Percentiles rank a stretch among this genome's conserved stretches.
These are phyloP conservation scores for Catharanthus roseus DNA, from an alignment of 257 asterid genomes.

Conservation along the genomic window DNA sequence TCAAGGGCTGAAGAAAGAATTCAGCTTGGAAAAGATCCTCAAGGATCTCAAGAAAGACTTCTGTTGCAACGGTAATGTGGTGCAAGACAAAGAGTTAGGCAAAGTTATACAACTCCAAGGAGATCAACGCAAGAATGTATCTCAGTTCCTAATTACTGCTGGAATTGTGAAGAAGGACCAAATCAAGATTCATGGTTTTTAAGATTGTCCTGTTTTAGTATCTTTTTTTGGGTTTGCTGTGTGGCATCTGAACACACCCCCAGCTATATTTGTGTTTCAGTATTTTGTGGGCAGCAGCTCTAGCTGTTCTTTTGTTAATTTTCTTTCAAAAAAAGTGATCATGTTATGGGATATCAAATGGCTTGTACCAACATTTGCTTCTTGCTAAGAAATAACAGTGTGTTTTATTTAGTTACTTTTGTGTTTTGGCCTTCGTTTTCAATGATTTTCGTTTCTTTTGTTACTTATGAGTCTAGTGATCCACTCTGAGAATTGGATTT, in stretches of 20 bases:
- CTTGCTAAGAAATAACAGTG: background rate
- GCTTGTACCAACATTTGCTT: background rate
- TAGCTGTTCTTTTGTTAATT: background rate
- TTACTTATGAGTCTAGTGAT: too few relatives aligned
- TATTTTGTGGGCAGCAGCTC: background rate
- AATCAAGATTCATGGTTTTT: conserved; percentile 87
- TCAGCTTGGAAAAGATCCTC: conserved; percentile 74
- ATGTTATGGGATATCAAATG: conserved; percentile 20
- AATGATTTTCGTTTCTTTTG: too few relatives aligned
- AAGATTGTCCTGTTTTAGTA: conserved; percentile 4
- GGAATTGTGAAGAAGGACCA: conserved; percentile 67
- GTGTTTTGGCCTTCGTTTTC: background rate
- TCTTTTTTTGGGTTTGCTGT: background rate
- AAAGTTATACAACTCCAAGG: conserved; percentile 86
- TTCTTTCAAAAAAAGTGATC: background rate
- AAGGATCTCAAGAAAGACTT: conserved; percentile 71
- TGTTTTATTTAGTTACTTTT: background rate
- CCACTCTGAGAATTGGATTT: too few relatives aligned
- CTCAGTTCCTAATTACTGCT: conserved; percentile 46
- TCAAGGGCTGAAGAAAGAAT: conserved; percentile 63
- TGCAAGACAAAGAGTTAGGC: conserved; percentile 71
- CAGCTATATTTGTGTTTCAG: background rate
- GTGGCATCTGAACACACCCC: background rate
- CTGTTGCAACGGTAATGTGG: conserved; percentile 88
- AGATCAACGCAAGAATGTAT: conserved; percentile 80